Evolutionary conservation across 2,329 filamentous ascomycete genomes (phyloP), one percentile per base, ranked within the genome.

Genomic region (Aspergillus aculeatinus): DNA sequence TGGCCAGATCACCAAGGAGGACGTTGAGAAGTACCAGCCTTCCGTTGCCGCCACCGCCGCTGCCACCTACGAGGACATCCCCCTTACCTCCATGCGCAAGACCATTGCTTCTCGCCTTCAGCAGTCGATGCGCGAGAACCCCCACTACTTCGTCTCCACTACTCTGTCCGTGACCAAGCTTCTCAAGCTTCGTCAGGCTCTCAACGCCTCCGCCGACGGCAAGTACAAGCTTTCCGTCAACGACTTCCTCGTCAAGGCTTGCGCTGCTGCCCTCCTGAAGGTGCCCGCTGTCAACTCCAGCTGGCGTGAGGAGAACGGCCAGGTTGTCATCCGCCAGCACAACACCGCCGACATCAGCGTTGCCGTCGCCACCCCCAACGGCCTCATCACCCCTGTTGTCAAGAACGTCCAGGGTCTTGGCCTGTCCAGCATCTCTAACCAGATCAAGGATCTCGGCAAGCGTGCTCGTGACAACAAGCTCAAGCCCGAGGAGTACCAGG

Each of bases 141-240:
- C 95, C 62, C 95, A 98, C 85, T 99, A 96, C 87, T 99, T 94
- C 77, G 94, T 99, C 72, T 91, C 91, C 71, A 89, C 92, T 72
- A 87, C 87, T 69, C 86, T 99, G 74, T 98, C 94, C 60, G 95
- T 99, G 66, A 86, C 84, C 78, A 98, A 98, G 86, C 90, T 99
- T 52, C 83, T 96, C 73, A 98, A 97, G 85, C 92, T 99, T 70
- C 92, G 95, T 73, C 87, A 91, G 80, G 92, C 94, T 60, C 87
- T 99, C 68, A 99, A 99, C 82, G 86, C 87, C 74, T 88, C 90
- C 12, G 83, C 91, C 51, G 89, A 96, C 64, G 95, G 94, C 81
- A 88, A 92, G 80, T 99, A 96, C 87, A 99, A 97, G 87, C 90
- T 99, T 61, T 97, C 93, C n/a, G 92, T 99, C 81, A 99, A 99